These are phyloP conservation scores for Candida yuanshanica DNA, from an alignment of 805 yeast species.

Conservation along the genomic window DNA sequence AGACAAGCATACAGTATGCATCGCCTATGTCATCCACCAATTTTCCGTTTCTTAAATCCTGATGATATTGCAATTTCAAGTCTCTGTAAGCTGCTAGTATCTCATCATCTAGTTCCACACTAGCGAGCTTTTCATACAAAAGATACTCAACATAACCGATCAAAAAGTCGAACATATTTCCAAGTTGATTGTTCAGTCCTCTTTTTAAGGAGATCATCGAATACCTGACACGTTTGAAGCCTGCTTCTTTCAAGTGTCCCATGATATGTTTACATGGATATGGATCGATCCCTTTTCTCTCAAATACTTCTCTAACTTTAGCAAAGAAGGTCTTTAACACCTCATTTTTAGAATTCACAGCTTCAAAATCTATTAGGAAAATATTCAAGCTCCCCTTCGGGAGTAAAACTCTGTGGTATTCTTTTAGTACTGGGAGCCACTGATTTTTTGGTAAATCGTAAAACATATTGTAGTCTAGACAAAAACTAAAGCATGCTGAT, in stretches of 20 bases:
- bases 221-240: slow-evolving; percentile 17
- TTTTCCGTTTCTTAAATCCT: slow-evolving; percentile 14
- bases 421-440: slow-evolving; percentile 19
- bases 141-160: slow-evolving; percentile 17
- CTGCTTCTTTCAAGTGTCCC: slow-evolving; percentile 16
- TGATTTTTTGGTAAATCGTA: slow-evolving; percentile 15
- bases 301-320: slow-evolving; percentile 8
- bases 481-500: slow-evolving; percentile 14
- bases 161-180: slow-evolving; percentile 19
- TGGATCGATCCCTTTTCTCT: slow-evolving; percentile 19
- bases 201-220: slow-evolving; percentile 17
- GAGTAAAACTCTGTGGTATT: slow-evolving; percentile 13
- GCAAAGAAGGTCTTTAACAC: slow-evolving; percentile 11
- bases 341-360: slow-evolving; percentile 16
- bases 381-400: slow-evolving; percentile 16
- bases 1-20: slow-evolving; percentile 18
- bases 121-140: slow-evolving; percentile 14
- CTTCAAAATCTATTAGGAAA: slow-evolving; percentile 17
- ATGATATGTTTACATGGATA: slow-evolving; percentile 19
- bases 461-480: slow-evolving; percentile 17
- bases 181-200: slow-evolving; percentile 19
- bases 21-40: slow-evolving; percentile 20
- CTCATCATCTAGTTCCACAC: slow-evolving; percentile 7
- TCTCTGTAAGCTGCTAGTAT: slow-evolving; percentile 14
- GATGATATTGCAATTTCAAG: slow-evolving; percentile 17